phyloP scores from a whole-genome alignment of 768 basidiomycete species.

The Suillus subluteus region DNA sequence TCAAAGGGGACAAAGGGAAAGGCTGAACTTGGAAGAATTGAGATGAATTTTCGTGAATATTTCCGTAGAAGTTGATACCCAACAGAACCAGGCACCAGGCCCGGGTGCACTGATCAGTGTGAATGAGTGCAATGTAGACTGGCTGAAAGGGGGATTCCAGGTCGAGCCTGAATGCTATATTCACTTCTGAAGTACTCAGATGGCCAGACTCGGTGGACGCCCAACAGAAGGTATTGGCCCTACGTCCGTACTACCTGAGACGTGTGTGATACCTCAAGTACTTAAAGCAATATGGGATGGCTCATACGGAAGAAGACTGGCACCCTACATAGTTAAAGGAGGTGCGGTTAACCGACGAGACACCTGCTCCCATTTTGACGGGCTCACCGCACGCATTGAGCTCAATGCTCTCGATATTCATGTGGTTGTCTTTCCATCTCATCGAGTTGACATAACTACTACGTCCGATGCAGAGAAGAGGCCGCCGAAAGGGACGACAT shows the following conservation, averaged over 20 bases:
- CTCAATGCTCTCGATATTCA: constrained; percentile 43
- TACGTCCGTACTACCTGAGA: constrained; percentile 22
- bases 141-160: constrained; percentile 54
- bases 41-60: constrained; percentile 50
- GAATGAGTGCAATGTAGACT: constrained; percentile 11
- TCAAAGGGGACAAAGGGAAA: constrained; percentile 3
- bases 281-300: constrained; percentile 48
- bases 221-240: constrained; percentile 58
- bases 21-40: constrained; percentile 50
- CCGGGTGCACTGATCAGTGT: neutral
- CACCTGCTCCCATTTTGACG: neutral
- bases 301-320: constrained; percentile 46
- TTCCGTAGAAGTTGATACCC: constrained; percentile 57
- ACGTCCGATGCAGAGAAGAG: constrained; percentile 11
- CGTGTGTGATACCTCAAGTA: neutral
- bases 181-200: constrained; percentile 57
- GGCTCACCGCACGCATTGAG: constrained; percentile 35
- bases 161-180: constrained; percentile 54
- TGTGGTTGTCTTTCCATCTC: constrained; percentile 58
- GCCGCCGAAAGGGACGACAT: constrained; percentile 42
- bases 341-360: neutral
- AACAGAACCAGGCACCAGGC: constrained; percentile 18
- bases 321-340: constrained; percentile 41
- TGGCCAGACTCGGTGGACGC: constrained; percentile 61
- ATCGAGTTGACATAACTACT: constrained; percentile 51